Evolutionary conservation across 179 eudicot species (phyloP).

Genomic region (Camellia oleifera): DNA sequence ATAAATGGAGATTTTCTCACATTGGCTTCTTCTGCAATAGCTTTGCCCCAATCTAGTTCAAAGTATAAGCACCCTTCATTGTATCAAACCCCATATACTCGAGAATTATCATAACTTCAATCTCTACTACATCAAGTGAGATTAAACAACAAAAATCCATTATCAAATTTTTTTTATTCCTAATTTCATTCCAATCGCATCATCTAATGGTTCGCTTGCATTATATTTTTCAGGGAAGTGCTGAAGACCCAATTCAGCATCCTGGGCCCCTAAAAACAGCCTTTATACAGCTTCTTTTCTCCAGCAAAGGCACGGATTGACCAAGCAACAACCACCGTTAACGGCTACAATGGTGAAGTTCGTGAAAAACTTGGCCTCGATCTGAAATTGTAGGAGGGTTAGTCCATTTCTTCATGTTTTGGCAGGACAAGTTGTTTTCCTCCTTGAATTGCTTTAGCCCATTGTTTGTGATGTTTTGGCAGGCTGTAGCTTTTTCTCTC

Average conservation of each 20-base stretch:
- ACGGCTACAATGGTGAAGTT: constrained; percentile 30
- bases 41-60: constrained; percentile 24
- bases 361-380: constrained; percentile 56
- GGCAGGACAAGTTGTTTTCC: neutral
- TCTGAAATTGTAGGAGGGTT: constrained; percentile 41
- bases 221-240: constrained; percentile 30
- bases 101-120: constrained; percentile 21
- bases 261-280: constrained; percentile 26
- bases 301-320: constrained; percentile 10
- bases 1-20: constrained; percentile 48
- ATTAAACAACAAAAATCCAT: neutral
- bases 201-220: neutral
- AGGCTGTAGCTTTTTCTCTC: neutral
- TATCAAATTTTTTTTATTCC: neutral
- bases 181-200: neutral
- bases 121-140: constrained; percentile 38
- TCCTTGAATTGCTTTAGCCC: neutral
- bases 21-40: constrained; percentile 42
- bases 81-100: constrained; percentile 12
- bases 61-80: too few species aligned
- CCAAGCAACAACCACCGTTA: constrained; percentile 9
- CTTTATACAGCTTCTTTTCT: constrained; percentile 44
- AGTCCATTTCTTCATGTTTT: neutral
- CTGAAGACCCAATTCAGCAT: constrained; percentile 14
- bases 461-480: neutral